Conservation (phyloP, 345 rosid species). For the Pugionium dolabratum region DNA sequence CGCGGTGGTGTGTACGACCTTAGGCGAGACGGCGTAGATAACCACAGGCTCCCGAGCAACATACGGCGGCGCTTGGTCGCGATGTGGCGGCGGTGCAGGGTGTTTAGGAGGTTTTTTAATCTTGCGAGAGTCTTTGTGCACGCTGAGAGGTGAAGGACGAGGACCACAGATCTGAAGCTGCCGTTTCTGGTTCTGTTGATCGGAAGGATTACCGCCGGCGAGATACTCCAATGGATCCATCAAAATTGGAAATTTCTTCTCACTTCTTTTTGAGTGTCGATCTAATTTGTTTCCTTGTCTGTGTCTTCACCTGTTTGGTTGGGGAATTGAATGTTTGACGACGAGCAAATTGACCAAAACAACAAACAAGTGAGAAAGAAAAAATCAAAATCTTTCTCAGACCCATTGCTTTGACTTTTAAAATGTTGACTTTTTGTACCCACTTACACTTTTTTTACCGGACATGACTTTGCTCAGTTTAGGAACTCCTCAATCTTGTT, state of each 20-base stretch:
- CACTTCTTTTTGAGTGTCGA: neutral
- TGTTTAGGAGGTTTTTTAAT: slow-evolving; percentile 67
- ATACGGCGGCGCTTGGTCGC: slow-evolving; percentile 24
- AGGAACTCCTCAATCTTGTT: neutral
- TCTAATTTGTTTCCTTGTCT: neutral
- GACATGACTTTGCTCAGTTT: slow-evolving; percentile 11
- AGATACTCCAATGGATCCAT: slow-evolving; percentile 50
- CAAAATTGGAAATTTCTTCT: neutral
- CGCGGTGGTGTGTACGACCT: slow-evolving; percentile 66
- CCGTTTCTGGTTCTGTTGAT: slow-evolving; percentile 37
- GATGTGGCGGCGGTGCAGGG: slow-evolving; percentile 37
- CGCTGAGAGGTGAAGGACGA: slow-evolving; percentile 69
- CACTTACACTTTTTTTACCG: slow-evolving; percentile 18
- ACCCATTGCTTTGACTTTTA: slow-evolving; percentile 38
- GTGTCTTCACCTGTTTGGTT: slow-evolving; percentile 30
- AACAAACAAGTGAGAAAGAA: neutral
- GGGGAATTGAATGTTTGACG: slow-evolving; percentile 29
- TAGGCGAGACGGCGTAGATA: slow-evolving; percentile 84
- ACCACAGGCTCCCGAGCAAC: slow-evolving; percentile 51
- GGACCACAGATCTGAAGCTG: slow-evolving; percentile 70
- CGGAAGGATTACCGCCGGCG: slow-evolving; percentile 39
- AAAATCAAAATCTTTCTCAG: neutral
- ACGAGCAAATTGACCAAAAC: slow-evolving; percentile 39
- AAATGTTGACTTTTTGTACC: slow-evolving; percentile 36
- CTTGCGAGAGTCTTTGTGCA: slow-evolving; percentile 64